Evolutionary conservation across 2,329 filamentous ascomycete genomes (phyloP), one percentile per base, ranked within the genome.

Genomic region (Tympanopsis confertula): DNA sequence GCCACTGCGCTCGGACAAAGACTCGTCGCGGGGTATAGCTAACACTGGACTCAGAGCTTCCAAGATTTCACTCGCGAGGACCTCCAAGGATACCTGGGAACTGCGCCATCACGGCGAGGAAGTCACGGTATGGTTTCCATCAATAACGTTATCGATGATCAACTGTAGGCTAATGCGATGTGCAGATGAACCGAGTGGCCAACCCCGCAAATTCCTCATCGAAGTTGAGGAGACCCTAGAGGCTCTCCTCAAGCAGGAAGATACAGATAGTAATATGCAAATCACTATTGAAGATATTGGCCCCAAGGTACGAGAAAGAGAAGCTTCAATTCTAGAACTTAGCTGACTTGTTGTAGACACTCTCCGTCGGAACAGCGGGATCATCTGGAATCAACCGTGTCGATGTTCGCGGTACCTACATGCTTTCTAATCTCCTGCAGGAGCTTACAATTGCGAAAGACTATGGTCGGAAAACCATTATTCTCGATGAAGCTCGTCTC

Each of bases 201-300:
- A 75, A 36, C 75, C 61, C 41, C 83, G 86, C 43, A 82, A 81
- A 47, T 94, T 94, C 59, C 71, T 94, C 26, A 78, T 96, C 55
- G 75, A 91, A 49, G 88, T 96, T 50, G 82, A 94, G 36, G 68
- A 76, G 17, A 95, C 88, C 1, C 70, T 94, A 40, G 72, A 87
- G 52, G 80, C 74, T 41, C 69, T 98, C 33, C 69, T 86, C 43
- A 75, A 77, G 26, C 82, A 89, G 47, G 91, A 98, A 58, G 91
- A 98, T 53, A 93, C 88, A 20, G 88, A 98, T 59, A 69, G 75
- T 40, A 95, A 98, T 59, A 85, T 86, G 69, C 88, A 96, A 59
- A 98, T 98, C 57, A 98, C 91, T 20, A 94, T 96, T 50, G 91
- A 96, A 54, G 91, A 98, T 61, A 74, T 76, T 45, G 91, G 91